Evolutionary conservation across 495 filamentous ascomycete species (phyloP), one percentile per base, ranked within the genome.

Genomic region (Podospora sp.): DNA sequence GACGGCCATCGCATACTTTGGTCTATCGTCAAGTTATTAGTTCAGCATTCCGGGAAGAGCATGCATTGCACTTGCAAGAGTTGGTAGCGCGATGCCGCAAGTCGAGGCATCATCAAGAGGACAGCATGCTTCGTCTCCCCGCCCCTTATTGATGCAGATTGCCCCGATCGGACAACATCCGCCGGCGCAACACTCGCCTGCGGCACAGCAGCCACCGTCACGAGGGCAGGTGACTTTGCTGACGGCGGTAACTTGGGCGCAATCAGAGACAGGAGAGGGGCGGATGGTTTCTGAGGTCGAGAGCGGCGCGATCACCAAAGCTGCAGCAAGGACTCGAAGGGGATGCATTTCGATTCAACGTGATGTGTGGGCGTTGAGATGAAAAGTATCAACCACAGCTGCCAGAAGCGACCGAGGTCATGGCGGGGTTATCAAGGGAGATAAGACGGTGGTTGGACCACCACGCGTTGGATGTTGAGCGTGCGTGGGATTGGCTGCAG

Each of bases 141-240:
- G 60, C 18, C 60, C 60, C 27, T 62, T 62, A 21, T 62, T 62
- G 60, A 62, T 50, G 35, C 60, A 62, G 20, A 62, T 36, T 12
- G 60, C 60, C 21, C 16, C 40, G 29, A 50, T 18, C 7, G 60
- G 36, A 50, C 60, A 62, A 33, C 60, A 62, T 24, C 60, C 60
- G 60, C 60, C 60, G 12, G 18, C 60, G 60, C 60, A 62, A 35
- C 60, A 62, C 60, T 62, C 60, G 9, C 60, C 60, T 21, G n/a
- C 60, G n/a, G 7, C 33, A 35, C 60, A 62, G 36, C 60, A 62
- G 14, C 57, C 57, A 14, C 6, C 25, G 12, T 14, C 57, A 11
- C 6, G 26, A 18, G 57, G 57, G 57, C 57, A 60, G 12, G n/a
- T 60, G 52, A 22, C 52, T 11, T 24, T 55, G 52, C 52, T 26